These are phyloP conservation scores for Leccinum boreale DNA, from an alignment of 768 basidiomycete species.

Conservation along the genomic window DNA sequence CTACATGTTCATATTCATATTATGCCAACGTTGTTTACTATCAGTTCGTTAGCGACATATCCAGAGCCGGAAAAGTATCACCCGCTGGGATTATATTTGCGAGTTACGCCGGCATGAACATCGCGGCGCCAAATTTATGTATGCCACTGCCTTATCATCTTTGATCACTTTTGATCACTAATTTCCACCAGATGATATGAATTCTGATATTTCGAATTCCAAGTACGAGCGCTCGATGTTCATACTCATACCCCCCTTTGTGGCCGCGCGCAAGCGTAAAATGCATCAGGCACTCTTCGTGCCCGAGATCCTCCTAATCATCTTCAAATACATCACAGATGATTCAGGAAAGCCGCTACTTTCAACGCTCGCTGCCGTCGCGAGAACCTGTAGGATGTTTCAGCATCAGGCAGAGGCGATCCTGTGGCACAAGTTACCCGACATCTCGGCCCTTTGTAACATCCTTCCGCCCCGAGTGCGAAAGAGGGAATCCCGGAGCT, in stretches of 20 bases:
- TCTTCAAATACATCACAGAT: conserved; percentile 19
- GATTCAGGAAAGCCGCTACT: conserved; percentile 12
- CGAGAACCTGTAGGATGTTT: conserved; percentile 27
- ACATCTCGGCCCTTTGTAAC: conserved; percentile 11
- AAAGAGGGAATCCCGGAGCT: conserved; percentile 7
- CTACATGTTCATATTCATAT: background rate
- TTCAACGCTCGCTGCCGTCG: conserved; percentile 22
- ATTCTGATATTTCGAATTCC: background rate
- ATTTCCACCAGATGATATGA: background rate
- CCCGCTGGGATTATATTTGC: background rate
- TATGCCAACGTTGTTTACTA: background rate
- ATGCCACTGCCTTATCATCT: background rate
- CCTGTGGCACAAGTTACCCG: conserved; percentile 19
- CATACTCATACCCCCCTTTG: conserved; percentile 3
- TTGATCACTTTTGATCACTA: too few species aligned
- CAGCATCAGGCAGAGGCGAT: conserved; percentile 17
- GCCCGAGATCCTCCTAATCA: conserved; percentile 22
- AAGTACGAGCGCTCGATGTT: background rate
- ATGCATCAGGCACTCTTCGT: conserved; percentile 17
- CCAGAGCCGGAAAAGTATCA: background rate
- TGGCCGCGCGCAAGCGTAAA: background rate
- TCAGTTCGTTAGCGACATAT: background rate
- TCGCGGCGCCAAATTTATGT: background rate
- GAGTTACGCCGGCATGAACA: background rate
- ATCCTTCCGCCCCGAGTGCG: conserved; percentile 18